Base-by-base conservation (phyloP, 495 filamentous ascomycete genomes). In the Lasiosphaeriaceae sp. region DNA sequence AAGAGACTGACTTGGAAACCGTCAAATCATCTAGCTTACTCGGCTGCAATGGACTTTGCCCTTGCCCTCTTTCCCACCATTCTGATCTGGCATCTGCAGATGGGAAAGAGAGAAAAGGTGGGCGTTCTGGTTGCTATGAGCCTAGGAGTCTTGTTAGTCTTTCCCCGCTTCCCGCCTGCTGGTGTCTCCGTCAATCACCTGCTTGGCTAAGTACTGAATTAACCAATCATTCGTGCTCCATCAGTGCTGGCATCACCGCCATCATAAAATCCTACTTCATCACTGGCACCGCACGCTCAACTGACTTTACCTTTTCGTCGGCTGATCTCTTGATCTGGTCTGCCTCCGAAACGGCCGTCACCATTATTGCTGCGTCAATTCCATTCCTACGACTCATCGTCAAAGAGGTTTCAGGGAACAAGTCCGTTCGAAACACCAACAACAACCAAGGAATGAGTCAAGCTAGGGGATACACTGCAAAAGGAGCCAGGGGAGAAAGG, bases 121-220 rank as follows among this genome's bases (percentile, higher is more conserved):
- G 70, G 72, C 20, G 69, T 75, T n/a, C 59, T 66, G 3, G 58
- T 70, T 17, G 70, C 67, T 5, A 72, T 75, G 72, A 75, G 72
- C 39, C 60, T 71, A 29, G 72, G 72, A 41, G 53, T 68, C 34
- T 67, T 73, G 71, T 74, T 62, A 54, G 68, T 52, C 11, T n/a
- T n/a, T n/a, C n/a, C n/a, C n/a, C n/a, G n/a, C n/a, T n/a, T n/a
- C n/a, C n/a, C n/a, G n/a, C n/a, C n/a, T n/a, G n/a, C n/a, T n/a
- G n/a, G n/a, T n/a, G n/a, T n/a, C n/a, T n/a, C n/a, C n/a, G n/a
- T n/a, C n/a, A n/a, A 3, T n/a, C 22, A 17, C 16, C 21, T 44
- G 14, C 24, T 31, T 6, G 3, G 22, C 23, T 1, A 26, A 14
- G 21, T 1, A 11, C 35, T 4, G 12, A 17, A 20, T 37, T 22